Percentiles rank a stretch among this genome's conserved stretches.
These are phyloP conservation scores for Calocera viscosa DNA, from an alignment of 768 basidiomycete genomes.

Conservation along the genomic window DNA sequence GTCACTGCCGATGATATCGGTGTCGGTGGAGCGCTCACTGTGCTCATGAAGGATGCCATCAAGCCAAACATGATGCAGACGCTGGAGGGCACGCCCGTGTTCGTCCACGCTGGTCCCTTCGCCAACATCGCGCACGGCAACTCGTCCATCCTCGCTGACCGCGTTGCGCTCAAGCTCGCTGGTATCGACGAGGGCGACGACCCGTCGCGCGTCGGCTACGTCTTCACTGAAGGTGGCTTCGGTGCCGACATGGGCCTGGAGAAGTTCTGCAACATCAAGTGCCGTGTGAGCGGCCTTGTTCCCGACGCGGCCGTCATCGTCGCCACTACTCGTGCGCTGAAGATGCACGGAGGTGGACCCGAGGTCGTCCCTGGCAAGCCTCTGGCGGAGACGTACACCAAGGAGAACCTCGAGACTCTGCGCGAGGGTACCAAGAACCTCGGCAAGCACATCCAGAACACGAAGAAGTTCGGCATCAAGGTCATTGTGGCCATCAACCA, in stretches of 20 bases:
- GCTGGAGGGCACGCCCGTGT: slow-evolving; percentile 94
- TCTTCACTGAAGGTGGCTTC: slow-evolving; percentile 96
- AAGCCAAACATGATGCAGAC: slow-evolving; percentile 99
- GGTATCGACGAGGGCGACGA: slow-evolving; percentile 87
- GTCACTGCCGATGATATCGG: slow-evolving; percentile 96
- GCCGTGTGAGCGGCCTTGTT: slow-evolving; percentile 78
- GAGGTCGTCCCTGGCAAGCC: slow-evolving; percentile 94
- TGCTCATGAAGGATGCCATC: slow-evolving; percentile 97
- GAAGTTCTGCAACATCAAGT: slow-evolving; percentile 99
- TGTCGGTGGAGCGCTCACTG: slow-evolving; percentile 86
- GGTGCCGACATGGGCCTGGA: slow-evolving; percentile 99
- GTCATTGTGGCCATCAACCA: slow-evolving; percentile 92
- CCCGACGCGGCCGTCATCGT: slow-evolving; percentile 94
- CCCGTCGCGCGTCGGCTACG: slow-evolving; percentile 73
- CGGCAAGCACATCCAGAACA: slow-evolving; percentile 85
- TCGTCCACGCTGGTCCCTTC: slow-evolving; percentile 97
- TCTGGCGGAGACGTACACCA: slow-evolving; percentile 83
- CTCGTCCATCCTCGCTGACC: slow-evolving; percentile 96
- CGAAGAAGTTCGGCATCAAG: slow-evolving; percentile 90
- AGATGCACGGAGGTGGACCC: slow-evolving; percentile 98
- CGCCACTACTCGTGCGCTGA: slow-evolving; percentile 91
- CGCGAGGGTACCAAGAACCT: slow-evolving; percentile 89
- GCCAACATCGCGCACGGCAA: slow-evolving; percentile 99
- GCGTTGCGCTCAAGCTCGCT: slow-evolving; percentile 90
- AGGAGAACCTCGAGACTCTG: slow-evolving; percentile 80